Evolutionary conservation across 2,329 filamentous ascomycete species (phyloP), one percentile per base, ranked within the genome.

Genomic region (Diaporthe ilicicola): DNA sequence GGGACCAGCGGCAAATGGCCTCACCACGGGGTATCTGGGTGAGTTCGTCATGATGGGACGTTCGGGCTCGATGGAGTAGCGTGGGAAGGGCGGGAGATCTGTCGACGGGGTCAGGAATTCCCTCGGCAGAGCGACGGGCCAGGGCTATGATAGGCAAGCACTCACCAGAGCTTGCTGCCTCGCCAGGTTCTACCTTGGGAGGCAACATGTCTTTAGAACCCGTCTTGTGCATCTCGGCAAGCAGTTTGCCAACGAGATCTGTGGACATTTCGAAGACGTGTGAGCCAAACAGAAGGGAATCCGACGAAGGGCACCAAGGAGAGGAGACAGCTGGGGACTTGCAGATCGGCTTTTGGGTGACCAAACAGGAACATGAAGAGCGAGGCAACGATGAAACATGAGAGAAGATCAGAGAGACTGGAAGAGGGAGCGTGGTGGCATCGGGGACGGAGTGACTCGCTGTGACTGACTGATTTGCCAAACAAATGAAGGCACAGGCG

Each of bases 151-250:
- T 22, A 4, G 13, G 29, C 6, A 12, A 39, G 19, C 17, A 27
- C 65, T 48, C 34, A 68, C 65, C 42, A 27, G 44, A 27, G 17
- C 22, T 17, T 39, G 42, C 4, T 34, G 24, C 34, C 32, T 68
- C 65, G 53, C 53, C 65, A 59, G 53, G 22, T 42, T 37, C 53
- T 15, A 50, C 17, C 27, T 48, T 56, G n/a, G 50, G 39, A 34
- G 51, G 29, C 19, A 56, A 27, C 19, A 48, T 22, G 15, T 48
- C 42, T 24, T n/a, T 13, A 13, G 37, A n/a, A 2, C 29, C 53
- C 12, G 42, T 68, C n/a, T 48, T 48, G 42, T 15, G 39, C 65
- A 68, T 59, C 29, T 68, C 19, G 15, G 42, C 44, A 24, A 68
- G 65, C 39, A 68, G n/a, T 17, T 15, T 29, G 12, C 56, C 65